These are phyloP conservation scores for Phialophora macrospora DNA, from an alignment of 2,329 filamentous ascomycete genomes.

Conservation along the genomic window DNA sequence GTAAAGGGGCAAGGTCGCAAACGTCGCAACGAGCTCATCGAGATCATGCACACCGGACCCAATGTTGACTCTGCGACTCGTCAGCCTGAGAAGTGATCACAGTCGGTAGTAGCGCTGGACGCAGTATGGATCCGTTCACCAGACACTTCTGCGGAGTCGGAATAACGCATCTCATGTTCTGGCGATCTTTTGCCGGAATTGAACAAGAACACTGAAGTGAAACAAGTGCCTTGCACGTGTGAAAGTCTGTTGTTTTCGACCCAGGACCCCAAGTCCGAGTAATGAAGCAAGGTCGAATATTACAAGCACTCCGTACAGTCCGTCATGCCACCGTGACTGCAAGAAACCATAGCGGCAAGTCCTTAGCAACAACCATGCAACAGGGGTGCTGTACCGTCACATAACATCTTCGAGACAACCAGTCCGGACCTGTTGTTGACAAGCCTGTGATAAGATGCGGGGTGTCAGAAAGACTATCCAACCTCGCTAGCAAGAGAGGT, in stretches of 20 bases:
- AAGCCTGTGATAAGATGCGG: slow-evolving; percentile 16
- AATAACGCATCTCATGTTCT: neutral
- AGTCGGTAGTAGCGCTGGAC: neutral
- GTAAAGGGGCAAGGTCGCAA: too few species aligned
- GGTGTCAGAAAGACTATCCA: slow-evolving; percentile 6
- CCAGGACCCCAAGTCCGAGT: neutral
- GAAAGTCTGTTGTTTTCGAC: slow-evolving; percentile 4
- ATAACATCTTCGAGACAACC: neutral
- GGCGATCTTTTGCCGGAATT: neutral
- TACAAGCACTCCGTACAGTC: neutral
- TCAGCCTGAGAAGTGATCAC: neutral
- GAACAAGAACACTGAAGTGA: slow-evolving; percentile 11
- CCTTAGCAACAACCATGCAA: neutral
- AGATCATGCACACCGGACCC: neutral
- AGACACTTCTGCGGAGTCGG: neutral
- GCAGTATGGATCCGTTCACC: neutral
- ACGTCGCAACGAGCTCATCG: neutral
- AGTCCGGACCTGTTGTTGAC: neutral
- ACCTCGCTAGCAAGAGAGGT: slow-evolving; percentile 17
- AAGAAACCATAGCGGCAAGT: neutral
- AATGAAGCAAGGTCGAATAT: neutral
- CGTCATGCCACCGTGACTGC: slow-evolving; percentile 1
- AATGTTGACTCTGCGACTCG: neutral
- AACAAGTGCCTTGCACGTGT: slow-evolving; percentile 20
- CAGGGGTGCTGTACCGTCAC: slow-evolving; percentile 8